Base-by-base conservation (phyloP, 805 yeast genomes). In the Candida insectalens region DNA sequence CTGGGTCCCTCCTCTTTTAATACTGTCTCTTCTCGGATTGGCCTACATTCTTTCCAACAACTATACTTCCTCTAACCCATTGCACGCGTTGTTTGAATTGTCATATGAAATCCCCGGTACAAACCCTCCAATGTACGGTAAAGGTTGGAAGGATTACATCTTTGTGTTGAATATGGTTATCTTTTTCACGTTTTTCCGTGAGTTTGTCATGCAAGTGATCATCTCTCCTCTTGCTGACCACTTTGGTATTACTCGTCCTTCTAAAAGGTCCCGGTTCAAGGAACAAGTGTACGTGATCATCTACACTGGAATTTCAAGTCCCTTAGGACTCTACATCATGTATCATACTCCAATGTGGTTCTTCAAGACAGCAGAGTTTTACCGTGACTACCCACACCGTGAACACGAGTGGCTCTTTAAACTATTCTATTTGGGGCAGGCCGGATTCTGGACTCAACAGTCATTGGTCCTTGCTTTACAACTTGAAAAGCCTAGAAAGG, bases 381-480 rank as follows among this genome's bases (percentile, higher is more conserved):
- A 85, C 58, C 68, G 55, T 39, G 62, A 71, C 18, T 89, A 80
- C 55, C 98, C 99, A 5, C 97, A 92, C 60, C 65, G 71, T 39
- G 67, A 79, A 22, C 83, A 82, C 50, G 79, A 71, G 36, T 68
- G 63, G 40, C 63, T 67, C 36, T 81, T 82, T 64, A 92, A 92
- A 62, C 56, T 75, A 10, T 92, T 81, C 53, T 92, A 92, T 55
- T 64, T 92, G 40, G 76, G 83, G 27, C 97, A 92, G 62, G 96
- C 97, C 5, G 82, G 96, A 4, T 92, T 85, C 59, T 92, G 99
- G 99, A 77, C 87, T 16, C 99, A 92, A 63, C 98, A 92, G 61
- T 78, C 94, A 1, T 76, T 83, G 27, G 82, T 92, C 21, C 65
- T 92, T 42, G 61, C 75, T 30, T 66, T 92, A 42, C 95, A 82